Conservation (phyloP, 306 rosid species). For the Potentilla sterilis region DNA sequence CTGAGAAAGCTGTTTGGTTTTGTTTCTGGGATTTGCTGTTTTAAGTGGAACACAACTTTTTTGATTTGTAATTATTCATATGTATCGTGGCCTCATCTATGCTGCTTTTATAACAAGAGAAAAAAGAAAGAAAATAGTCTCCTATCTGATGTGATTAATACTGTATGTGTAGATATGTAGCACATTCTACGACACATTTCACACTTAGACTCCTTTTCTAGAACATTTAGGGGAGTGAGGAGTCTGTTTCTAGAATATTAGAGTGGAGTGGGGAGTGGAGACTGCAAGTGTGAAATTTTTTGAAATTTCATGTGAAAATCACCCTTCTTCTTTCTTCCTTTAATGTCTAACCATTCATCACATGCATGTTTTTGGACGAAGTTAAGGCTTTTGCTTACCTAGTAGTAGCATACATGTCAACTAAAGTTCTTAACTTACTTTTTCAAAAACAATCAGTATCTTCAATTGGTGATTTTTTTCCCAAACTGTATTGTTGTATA, state of each 20-base stretch:
- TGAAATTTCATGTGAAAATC: neutral
- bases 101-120: neutral
- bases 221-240: neutral
- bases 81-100: neutral
- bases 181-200: neutral
- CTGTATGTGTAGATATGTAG: neutral
- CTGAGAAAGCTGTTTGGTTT: neutral
- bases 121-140: neutral
- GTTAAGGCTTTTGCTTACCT: neutral
- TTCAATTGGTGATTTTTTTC: neutral
- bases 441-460: neutral
- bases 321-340: neutral
- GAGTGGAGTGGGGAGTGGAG: no score
- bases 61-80: neutral
- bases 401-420: neutral
- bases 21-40: neutral
- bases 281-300: neutral
- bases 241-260: neutral
- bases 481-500: slow-evolving; percentile 1
- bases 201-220: neutral
- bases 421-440: neutral
- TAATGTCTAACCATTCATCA: neutral
- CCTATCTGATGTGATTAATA: neutral
- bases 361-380: neutral
- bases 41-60: neutral